These are phyloP conservation scores for Zygnema cylindricum DNA, from an alignment of 139 green algal genomes.

Conservation along the genomic window DNA sequence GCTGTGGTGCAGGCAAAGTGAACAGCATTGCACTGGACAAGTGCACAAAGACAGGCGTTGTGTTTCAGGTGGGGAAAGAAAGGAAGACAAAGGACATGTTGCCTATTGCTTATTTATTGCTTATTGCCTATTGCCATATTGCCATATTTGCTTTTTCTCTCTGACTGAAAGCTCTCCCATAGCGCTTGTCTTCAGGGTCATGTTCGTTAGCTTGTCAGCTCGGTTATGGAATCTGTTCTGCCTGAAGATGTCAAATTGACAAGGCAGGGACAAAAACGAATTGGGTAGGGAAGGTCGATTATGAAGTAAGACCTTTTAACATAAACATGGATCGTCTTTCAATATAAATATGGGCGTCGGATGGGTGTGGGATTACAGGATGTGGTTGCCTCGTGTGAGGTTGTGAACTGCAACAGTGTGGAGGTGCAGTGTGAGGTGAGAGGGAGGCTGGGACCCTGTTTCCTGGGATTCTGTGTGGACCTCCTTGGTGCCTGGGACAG, in stretches of 20 bases:
- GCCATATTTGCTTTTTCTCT: not conserved
- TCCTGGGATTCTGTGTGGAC: too few species aligned
- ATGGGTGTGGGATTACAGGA: conserved; percentile 56
- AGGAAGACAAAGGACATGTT: not conserved
- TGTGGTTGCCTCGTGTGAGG: conserved; percentile 78
- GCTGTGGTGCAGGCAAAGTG: conserved; percentile 78
- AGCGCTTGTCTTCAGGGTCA: too few species aligned
- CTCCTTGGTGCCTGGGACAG: too few species aligned
- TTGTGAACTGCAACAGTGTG: conserved; percentile 85
- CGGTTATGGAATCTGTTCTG: too few species aligned
- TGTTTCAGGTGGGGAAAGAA: conserved; percentile 71
- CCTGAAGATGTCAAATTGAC: too few species aligned
- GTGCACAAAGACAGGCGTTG: conserved; percentile 80
- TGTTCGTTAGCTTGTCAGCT: too few species aligned
- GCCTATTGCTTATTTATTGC: not conserved
- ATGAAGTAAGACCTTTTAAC: too few species aligned
- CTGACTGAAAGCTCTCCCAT: too few species aligned
- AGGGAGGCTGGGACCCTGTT: too few species aligned
- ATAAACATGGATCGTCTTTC: too few species aligned
- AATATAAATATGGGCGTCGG: not conserved
- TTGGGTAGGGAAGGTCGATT: too few species aligned
- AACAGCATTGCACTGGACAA: conserved; percentile 93
- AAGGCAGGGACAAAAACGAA: too few species aligned
- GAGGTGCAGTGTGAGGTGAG: conserved; percentile 73
- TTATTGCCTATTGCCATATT: not conserved